Conservation (phyloP, 345 rosid species). For the Cardamine occulta region DNA sequence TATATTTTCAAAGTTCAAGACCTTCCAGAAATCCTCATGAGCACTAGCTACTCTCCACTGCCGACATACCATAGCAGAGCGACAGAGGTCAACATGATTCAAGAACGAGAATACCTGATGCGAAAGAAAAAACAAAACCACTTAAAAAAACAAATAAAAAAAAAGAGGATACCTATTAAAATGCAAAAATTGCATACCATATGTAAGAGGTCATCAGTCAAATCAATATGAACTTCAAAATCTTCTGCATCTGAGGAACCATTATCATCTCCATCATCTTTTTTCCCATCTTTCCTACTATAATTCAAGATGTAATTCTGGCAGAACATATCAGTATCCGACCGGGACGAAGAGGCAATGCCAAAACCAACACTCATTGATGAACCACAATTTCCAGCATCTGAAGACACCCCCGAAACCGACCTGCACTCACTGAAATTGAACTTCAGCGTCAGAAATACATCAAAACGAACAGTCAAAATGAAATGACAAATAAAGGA, state of each 20-base stretch:
- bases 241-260: conserved; percentile 56
- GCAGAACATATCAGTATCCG: conserved; percentile 53
- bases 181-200: conserved; percentile 55
- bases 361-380: conserved; percentile 40
- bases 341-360: conserved; percentile 43
- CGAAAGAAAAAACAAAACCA: neutral
- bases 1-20: conserved; percentile 80
- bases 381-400: conserved; percentile 49
- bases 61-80: conserved; percentile 88
- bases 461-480: neutral
- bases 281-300: conserved; percentile 53
- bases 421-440: conserved; percentile 51
- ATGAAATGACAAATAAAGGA: neutral
- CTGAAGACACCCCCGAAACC: conserved; percentile 40
- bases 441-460: conserved; percentile 19
- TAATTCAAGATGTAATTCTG: conserved; percentile 68
- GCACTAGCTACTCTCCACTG: conserved; percentile 95
- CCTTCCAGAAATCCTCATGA: conserved; percentile 97
- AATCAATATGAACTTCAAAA: conserved; percentile 79
- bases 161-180: neutral
- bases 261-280: conserved; percentile 55
- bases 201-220: conserved; percentile 90
- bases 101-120: conserved; percentile 91
- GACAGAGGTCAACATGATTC: conserved; percentile 74
- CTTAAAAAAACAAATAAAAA: neutral